These are phyloP conservation scores for Monosporascus sp. DNA, from an alignment of 2,329 filamentous ascomycete genomes.

Conservation along the genomic window DNA sequence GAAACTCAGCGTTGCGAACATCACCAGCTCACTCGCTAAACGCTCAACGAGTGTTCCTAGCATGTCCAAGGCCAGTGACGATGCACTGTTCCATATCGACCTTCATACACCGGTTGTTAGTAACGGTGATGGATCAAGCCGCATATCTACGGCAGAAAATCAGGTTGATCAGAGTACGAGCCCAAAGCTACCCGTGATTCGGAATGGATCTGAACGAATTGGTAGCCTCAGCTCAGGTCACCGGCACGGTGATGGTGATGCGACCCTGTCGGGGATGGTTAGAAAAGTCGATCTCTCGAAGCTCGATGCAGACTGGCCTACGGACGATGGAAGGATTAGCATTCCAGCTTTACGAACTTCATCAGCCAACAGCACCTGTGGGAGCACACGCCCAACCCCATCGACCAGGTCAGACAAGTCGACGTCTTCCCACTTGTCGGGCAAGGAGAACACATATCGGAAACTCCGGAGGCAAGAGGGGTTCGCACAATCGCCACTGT, in stretches of 20 bases:
- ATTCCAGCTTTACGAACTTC: conserved; percentile 13
- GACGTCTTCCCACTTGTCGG: conserved; percentile 14
- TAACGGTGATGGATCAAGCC: conserved; percentile 13
- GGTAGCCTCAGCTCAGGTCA: conserved; percentile 13
- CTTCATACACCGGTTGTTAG: conserved; percentile 16
- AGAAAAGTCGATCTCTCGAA: conserved; percentile 17
- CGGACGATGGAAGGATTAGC: conserved; percentile 9
- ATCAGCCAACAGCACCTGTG: conserved; percentile 13
- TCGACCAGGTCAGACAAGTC: conserved; percentile 19
- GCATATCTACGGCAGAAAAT: conserved; percentile 6
- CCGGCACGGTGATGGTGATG: conserved; percentile 4
- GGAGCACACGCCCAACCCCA: conserved; percentile 9
- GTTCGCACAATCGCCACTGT: conserved; percentile 13
- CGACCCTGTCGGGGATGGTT: conserved; percentile 14
- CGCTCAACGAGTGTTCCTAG: conserved; percentile 55
- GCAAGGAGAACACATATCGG: conserved; percentile 22
- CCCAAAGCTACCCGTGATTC: conserved; percentile 24
- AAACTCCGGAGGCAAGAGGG: conserved; percentile 9
- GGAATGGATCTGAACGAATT: conserved; percentile 22
- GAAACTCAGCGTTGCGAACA: conserved; percentile 77
- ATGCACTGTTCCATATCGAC: conserved; percentile 15
- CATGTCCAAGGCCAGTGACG: conserved; percentile 26
- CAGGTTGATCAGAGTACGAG: conserved; percentile 11
- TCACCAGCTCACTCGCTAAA: conserved; percentile 70
- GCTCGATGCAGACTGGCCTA: conserved; percentile 15